phyloP scores from a whole-genome alignment of 352 stramenopile genomes.

The Globisporangium viniferum region DNA sequence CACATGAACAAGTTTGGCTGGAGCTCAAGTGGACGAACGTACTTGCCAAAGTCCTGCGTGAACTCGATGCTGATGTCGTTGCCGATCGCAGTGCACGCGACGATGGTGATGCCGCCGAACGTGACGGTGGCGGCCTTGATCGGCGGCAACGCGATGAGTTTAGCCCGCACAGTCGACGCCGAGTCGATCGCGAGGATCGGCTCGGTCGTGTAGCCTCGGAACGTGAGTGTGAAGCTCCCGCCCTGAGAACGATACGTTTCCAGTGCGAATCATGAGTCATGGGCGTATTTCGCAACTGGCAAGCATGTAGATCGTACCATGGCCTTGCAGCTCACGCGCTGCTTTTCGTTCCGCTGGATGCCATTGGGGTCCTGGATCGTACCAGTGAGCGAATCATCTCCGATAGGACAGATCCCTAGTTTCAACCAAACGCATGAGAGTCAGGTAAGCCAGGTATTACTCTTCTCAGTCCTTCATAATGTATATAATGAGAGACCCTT shows the following conservation, averaged over 20 bases:
- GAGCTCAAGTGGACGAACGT: conserved; percentile 14
- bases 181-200: conserved; percentile 60
- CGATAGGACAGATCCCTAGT: conserved; percentile 64
- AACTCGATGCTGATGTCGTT: conserved; percentile 79
- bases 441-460: background rate
- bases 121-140: conserved; percentile 64
- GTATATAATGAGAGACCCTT: conserved; percentile 10
- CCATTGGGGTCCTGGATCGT: conserved; percentile 55
- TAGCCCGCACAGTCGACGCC: conserved; percentile 39
- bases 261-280: no score
- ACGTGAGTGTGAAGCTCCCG: conserved; percentile 84
- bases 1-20: no score
- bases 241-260: conserved; percentile 21
- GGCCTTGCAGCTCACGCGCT: conserved; percentile 63
- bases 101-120: conserved; percentile 63
- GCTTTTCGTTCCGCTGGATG: conserved; percentile 70
- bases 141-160: conserved; percentile 58
- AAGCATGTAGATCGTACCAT: conserved; percentile 29
- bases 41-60: conserved; percentile 77
- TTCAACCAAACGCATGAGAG: background rate
- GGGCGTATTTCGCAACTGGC: no score
- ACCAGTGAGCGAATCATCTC: conserved; percentile 85
- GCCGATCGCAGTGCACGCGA: conserved; percentile 64
- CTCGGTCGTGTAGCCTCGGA: conserved; percentile 69
- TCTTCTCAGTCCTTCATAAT: background rate